Conservation (phyloP, 106 monocot genomes). For the Dioscorea alata region DNA sequence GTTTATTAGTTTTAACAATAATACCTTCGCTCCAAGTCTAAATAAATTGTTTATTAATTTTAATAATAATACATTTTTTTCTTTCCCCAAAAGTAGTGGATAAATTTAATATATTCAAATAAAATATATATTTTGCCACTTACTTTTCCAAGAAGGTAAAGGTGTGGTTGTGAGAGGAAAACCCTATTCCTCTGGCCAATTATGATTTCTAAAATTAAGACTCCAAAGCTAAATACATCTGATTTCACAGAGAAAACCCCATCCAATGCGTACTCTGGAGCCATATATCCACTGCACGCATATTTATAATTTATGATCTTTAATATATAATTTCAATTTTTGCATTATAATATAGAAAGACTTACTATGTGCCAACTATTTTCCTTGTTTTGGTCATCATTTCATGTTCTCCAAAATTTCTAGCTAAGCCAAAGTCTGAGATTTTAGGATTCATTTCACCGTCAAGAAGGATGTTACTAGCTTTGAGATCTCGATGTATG, state of each 20-base stretch:
- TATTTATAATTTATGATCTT: neutral
- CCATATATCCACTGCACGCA: conserved; percentile 28
- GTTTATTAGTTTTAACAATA: too few species aligned
- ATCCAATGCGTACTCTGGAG: too few species aligned
- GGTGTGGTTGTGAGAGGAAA: too few species aligned
- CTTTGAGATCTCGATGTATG: neutral
- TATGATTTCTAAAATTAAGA: conserved; percentile 29
- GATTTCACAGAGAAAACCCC: too few species aligned
- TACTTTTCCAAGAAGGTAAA: conserved; percentile 9
- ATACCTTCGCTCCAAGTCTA: too few species aligned
- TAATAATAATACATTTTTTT: neutral
- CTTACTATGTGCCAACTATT: conserved; percentile 26
- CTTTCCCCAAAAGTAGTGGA: neutral
- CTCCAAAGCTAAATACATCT: conserved; percentile 35
- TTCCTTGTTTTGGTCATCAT: conserved; percentile 3
- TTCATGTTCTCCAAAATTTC: conserved; percentile 11
- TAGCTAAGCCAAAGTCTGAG: conserved; percentile 26
- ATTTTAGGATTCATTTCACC: conserved; percentile 28
- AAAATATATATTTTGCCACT: too few species aligned
- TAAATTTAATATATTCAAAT: too few species aligned
- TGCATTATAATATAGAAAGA: neutral
- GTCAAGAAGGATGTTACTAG: conserved; percentile 21
- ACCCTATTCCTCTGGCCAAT: conserved; percentile 14
- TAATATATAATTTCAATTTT: neutral
- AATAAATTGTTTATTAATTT: neutral